phyloP scores from a whole-genome alignment of 202 grass and related monocot genomes.

The Tripidium arundinaceum region DNA sequence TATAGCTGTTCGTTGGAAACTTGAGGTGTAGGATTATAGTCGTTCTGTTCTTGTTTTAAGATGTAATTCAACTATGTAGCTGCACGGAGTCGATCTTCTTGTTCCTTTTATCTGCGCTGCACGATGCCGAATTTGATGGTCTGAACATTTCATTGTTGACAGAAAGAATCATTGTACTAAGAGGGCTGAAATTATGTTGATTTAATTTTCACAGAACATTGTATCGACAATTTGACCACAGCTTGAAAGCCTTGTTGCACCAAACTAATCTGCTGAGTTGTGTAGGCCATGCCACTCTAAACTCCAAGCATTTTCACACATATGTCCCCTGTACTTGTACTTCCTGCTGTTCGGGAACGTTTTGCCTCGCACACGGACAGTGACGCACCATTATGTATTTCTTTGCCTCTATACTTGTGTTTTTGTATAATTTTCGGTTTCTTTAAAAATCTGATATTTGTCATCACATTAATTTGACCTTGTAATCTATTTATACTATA shows the following conservation, averaged over 20 bases:
- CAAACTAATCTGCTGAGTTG: background rate
- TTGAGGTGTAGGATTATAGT: conserved; percentile 18
- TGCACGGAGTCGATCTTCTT: too few relatives aligned
- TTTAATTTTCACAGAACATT: too few relatives aligned
- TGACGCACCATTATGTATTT: background rate
- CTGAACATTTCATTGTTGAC: background rate
- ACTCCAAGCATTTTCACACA: conserved; percentile 12
- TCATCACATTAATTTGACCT: background rate
- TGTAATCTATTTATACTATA: background rate
- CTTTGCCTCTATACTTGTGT: background rate
- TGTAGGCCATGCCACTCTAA: background rate
- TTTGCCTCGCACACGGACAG: background rate
- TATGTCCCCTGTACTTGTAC: background rate
- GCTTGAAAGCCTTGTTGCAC: too few relatives aligned
- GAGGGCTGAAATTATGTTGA: background rate
- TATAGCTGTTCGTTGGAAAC: too few relatives aligned
- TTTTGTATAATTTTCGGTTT: background rate
- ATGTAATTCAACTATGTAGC: background rate
- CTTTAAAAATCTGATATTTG: background rate
- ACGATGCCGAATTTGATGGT: too few relatives aligned
- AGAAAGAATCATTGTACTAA: background rate
- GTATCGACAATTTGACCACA: background rate
- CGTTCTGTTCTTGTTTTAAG: conserved; percentile 14
- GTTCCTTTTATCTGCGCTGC: too few relatives aligned
- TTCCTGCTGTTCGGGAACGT: background rate